Evolutionary conservation across 1,284 basidiomycete genomes (phyloP).

Genomic region (Cryptococcus sp.): DNA sequence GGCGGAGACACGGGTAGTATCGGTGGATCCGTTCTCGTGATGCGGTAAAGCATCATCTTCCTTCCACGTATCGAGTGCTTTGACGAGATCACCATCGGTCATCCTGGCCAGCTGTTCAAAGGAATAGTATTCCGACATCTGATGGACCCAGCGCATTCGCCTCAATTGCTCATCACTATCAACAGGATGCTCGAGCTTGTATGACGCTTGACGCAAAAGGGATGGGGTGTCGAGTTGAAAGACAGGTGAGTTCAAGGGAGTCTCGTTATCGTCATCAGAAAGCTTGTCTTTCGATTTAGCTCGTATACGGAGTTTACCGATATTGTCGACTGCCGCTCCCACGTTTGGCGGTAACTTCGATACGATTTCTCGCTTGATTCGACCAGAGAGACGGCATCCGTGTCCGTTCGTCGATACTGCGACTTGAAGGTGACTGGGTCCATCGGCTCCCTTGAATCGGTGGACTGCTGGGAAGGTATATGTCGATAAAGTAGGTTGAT

Average conservation of each 20-base stretch:
- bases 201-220: conserved; percentile 11
- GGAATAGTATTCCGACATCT: conserved; percentile 92
- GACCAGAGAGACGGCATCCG: conserved; percentile 78
- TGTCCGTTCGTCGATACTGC: conserved; percentile 88
- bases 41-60: conserved; percentile 18
- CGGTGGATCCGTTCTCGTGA: conserved; percentile 17
- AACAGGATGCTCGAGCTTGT: conserved; percentile 6
- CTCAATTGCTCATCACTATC: conserved; percentile 55
- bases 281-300: conserved; percentile 51
- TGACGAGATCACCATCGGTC: conserved; percentile 63
- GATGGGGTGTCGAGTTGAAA: conserved; percentile 53
- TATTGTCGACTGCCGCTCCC: conserved; percentile 70
- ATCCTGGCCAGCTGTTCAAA: conserved; percentile 70
- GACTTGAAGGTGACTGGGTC: conserved; percentile 67
- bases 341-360: conserved; percentile 67
- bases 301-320: conserved; percentile 65
- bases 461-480: conserved; percentile 85
- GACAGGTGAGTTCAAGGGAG: conserved; percentile 76
- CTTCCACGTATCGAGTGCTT: conserved; percentile 51
- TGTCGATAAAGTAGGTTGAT: conserved; percentile 80
- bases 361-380: conserved; percentile 79
- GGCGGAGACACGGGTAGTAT: not conserved
- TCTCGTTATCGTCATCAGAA: conserved; percentile 52
- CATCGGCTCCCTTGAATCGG: conserved; percentile 58
- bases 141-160: conserved; percentile 81